Conservation (phyloP, 2,329 filamentous ascomycete genomes). For the Fusarium sp. region DNA sequence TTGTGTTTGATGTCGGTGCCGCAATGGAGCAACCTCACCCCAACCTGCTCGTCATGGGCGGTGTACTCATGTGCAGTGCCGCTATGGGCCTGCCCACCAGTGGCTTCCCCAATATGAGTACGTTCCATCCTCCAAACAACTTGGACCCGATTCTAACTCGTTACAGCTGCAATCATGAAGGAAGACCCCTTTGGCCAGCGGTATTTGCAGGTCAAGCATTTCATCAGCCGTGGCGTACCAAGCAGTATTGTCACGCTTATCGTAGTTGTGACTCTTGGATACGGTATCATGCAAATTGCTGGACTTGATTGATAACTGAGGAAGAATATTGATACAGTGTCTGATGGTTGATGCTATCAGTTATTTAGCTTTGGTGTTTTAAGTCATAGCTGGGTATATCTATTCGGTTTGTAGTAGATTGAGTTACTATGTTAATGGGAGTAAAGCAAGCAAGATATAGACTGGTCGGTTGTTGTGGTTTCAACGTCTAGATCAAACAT, state of each 20-base stretch:
- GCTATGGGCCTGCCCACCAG: slow-evolving; percentile 94
- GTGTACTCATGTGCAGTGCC: slow-evolving; percentile 96
- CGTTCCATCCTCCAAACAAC: slow-evolving; percentile 54
- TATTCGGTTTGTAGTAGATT: slow-evolving; percentile 1
- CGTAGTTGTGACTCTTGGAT: slow-evolving; percentile 89
- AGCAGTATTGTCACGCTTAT: slow-evolving; percentile 81
- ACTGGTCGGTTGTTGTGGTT: slow-evolving; percentile 8
- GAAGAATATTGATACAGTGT: not conserved
- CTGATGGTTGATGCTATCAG: not conserved
- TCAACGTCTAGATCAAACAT: not conserved
- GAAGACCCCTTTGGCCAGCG: slow-evolving; percentile 93
- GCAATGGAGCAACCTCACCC: slow-evolving; percentile 90
- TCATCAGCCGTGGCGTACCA: slow-evolving; percentile 92
- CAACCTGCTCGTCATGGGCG: slow-evolving; percentile 93
- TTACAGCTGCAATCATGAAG: slow-evolving; percentile 95
- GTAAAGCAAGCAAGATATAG: slow-evolving; percentile 35
- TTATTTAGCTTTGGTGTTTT: not conserved
- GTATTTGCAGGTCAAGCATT: slow-evolving; percentile 92
- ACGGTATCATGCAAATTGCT: slow-evolving; percentile 84
- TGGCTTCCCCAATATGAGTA: slow-evolving; percentile 99
- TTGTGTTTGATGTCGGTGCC: slow-evolving; percentile 86
- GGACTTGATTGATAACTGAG: slow-evolving; percentile 60
- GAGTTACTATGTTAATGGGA: slow-evolving; percentile 12
- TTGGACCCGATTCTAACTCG: slow-evolving; percentile 33
- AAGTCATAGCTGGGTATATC: slow-evolving; percentile 4